Evolutionary conservation across 1,284 basidiomycete genomes (phyloP), one percentile per base, ranked within the genome.

Genomic region (Malassezia slooffiae): DNA sequence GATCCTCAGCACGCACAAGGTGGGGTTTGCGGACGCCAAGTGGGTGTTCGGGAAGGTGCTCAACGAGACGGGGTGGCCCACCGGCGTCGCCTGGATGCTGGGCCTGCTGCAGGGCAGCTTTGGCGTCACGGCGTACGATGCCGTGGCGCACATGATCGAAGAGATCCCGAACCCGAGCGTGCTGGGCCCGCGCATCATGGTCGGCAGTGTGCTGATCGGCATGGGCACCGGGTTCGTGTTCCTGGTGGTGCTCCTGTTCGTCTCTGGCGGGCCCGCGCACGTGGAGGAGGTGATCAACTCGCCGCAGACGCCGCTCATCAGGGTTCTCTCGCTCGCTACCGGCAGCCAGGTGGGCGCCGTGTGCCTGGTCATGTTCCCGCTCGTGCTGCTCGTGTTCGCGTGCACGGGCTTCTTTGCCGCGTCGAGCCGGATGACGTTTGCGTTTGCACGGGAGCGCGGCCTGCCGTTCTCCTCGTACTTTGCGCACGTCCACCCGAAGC

Each of bases 401-500:
- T 57, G 52, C 1, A 50, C 51, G 3, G 54, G 48, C 1, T 38
- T 60, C 13, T 38, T 59, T 3, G 50, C 79, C 36, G 79, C 78
- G 2, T 76, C 78, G 10, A 81, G 79, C 1, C 75, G 82, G 15
- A 79, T 80, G 59, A 78, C 77, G 1, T 80, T 79, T 72, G 77
- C 78, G 27, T 82, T 84, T 53, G 80, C 81, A 0, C 74, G 80
- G 1, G 82, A 84, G 69, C 72, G 74, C 41, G 81, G 79, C 7
- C 74, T 83, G 1, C 80, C 80, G 1, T 76, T 80, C 55, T 75
- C 76, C 20, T 36, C 43, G 2, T 60, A 74, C 36, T 79, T 82
- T 60, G 65, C 76, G 2, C 70, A 68, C 23, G 72, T 80, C 52
- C 74, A 76, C 54, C 47, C 47, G 27, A 70, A 38, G 37, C 44